Percentiles rank a stretch among this genome's conserved stretches.
Evolutionary conservation across 164 flowering plant genomes (phyloP).

Genomic region (Macadamia tetraphylla): DNA sequence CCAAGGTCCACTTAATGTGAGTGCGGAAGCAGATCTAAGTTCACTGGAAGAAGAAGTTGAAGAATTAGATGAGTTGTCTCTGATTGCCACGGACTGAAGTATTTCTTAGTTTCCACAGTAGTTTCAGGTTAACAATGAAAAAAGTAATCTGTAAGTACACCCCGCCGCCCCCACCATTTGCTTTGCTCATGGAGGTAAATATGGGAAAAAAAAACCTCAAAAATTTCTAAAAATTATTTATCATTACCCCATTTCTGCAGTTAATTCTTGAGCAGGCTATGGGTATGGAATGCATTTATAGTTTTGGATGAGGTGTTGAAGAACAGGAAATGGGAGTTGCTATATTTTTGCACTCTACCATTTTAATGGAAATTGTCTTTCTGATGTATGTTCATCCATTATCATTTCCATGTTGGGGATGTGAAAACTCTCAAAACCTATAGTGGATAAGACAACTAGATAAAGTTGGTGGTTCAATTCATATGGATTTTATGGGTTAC

Average conservation of each 20-base stretch:
- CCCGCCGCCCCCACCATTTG: not conserved
- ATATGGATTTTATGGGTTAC: too few relatives aligned
- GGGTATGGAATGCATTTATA: not conserved
- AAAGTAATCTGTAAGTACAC: slow-evolving; percentile 16
- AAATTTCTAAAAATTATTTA: not conserved
- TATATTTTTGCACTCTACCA: not conserved
- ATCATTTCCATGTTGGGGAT: not conserved
- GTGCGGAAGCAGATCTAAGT: slow-evolving; percentile 16
- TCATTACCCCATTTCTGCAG: not conserved
- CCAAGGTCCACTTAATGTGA: slow-evolving; percentile 40
- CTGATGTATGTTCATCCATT: not conserved
- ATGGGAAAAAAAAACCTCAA: not conserved
- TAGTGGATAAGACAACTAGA: not conserved
- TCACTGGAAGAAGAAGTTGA: slow-evolving; percentile 4
- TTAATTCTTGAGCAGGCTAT: not conserved
- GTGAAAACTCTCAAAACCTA: not conserved
- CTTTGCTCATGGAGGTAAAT: slow-evolving; percentile 7
- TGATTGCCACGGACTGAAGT: slow-evolving; percentile 6
- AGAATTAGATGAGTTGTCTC: slow-evolving; percentile 5
- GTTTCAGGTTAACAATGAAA: not conserved
- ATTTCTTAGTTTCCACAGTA: not conserved
- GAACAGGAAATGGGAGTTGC: not conserved
- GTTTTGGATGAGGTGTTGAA: slow-evolving; percentile 2
- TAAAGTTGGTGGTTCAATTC: too few relatives aligned
- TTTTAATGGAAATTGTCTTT: not conserved